Evolutionary conservation across 2,329 filamentous ascomycete genomes (phyloP).

Genomic region (Colletotrichum musae): DNA sequence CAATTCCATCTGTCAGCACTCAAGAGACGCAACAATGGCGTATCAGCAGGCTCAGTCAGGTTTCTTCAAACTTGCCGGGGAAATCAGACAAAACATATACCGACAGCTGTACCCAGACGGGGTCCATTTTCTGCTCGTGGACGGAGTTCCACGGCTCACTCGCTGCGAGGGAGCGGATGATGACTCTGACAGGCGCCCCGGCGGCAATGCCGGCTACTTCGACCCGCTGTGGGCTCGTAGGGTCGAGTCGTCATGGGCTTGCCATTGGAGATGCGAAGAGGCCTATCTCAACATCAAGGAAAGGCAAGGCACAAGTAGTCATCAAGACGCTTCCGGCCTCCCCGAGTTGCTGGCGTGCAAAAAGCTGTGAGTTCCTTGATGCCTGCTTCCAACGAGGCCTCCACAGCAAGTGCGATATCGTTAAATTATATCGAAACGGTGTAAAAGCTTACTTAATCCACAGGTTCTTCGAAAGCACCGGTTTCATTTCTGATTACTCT

Average conservation of each 20-base stretch:
- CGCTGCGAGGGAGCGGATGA: background rate
- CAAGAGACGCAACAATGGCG: background rate
- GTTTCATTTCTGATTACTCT: background rate
- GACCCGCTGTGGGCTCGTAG: background rate
- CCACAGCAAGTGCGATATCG: too few relatives aligned
- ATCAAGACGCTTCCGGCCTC: background rate
- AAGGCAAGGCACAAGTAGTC: too few relatives aligned
- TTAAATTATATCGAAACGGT: too few relatives aligned
- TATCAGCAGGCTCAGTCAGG: background rate
- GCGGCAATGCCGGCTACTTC: background rate
- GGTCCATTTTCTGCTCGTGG: background rate
- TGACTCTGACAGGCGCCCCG: background rate
- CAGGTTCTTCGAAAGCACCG: background rate
- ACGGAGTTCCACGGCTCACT: background rate
- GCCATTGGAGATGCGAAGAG: background rate
- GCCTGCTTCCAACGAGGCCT: too few relatives aligned
- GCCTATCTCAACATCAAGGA: background rate
- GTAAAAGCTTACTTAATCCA: background rate
- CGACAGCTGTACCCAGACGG: background rate
- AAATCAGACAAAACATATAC: background rate
- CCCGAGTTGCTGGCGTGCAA: background rate
- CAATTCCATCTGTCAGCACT: background rate
- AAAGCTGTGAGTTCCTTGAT: background rate
- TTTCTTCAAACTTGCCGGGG: background rate
- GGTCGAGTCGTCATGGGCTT: background rate